Percentiles rank a stretch among this genome's conserved stretches.
Evolutionary conservation across 805 yeast genomes (phyloP).

Genomic region (Candida schatavii): DNA sequence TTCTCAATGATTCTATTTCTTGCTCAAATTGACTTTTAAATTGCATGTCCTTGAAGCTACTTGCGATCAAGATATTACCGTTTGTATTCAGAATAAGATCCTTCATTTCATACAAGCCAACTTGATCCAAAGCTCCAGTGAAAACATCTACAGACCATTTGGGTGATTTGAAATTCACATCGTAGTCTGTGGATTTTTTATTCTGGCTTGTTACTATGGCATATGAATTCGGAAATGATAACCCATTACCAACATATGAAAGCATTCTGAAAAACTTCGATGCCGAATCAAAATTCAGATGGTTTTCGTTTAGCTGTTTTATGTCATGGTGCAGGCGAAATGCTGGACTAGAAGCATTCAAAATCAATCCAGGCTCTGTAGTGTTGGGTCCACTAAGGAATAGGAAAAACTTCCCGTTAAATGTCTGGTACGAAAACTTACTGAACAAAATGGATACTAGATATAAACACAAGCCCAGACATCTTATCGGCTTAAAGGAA

Average conservation of each 20-base stretch:
- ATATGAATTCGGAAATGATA: constrained; percentile 14
- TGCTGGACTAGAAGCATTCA: constrained; percentile 12
- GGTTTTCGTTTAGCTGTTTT: constrained; percentile 22
- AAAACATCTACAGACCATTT: constrained; percentile 31
- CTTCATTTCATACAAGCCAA: constrained; percentile 43
- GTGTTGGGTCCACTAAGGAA: constrained; percentile 42
- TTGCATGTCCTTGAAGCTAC: constrained; percentile 24
- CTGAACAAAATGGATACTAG: constrained; percentile 21
- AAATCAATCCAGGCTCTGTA: constrained; percentile 32
- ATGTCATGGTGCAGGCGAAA: constrained; percentile 38
- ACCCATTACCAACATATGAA: constrained; percentile 29
- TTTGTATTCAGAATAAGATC: constrained; percentile 27
- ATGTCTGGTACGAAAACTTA: constrained; percentile 15
- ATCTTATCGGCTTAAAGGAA: constrained; percentile 30
- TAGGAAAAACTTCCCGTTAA: constrained; percentile 25
- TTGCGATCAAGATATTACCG: constrained; percentile 30
- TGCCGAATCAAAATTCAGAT: constrained; percentile 19
- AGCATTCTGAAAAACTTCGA: constrained; percentile 28
- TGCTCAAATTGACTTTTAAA: constrained; percentile 18
- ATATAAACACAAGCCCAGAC: constrained; percentile 34
- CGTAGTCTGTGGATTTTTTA: constrained; percentile 22
- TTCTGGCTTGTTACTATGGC: constrained; percentile 12
- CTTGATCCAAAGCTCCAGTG: constrained; percentile 39
- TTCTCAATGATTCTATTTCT: neutral
- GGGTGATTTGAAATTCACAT: constrained; percentile 10